Evolutionary conservation across 352 stramenopile genomes (phyloP), one percentile per base, ranked within the genome.

Genomic region (Globisporangium uncinulatum): DNA sequence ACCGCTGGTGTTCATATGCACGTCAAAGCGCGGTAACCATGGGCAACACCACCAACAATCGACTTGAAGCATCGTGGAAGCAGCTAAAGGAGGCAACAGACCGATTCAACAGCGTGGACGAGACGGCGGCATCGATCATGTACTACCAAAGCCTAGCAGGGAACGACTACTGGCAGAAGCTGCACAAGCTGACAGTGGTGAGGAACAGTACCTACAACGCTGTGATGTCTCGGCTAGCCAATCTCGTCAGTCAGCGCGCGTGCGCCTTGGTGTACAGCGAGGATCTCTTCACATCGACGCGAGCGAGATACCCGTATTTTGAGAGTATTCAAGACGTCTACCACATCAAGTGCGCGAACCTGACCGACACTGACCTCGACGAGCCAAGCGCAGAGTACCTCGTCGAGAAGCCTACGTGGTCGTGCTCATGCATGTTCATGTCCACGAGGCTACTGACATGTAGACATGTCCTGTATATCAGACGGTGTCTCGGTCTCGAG

Each of bases 41-140:
- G 15, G 58, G 59, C 1, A 70, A 61, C 56, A 67, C 69, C 37
- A 66, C 67, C 4, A 74, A 74, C 37, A 75, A 75, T 32, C 10
- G 54, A 34, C 29, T 71, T 11, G 63, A 74, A 42, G n/a, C 57
- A 10, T 65, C 54, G 10, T 75, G 57, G 57, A 67, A 67, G 46
- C 54, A 69, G 43, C 34, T 67, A 8, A 75, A 75, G 24, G 57
- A 64, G 0, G 2, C 50, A 0, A 43, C 70, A 13, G 24, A 57
- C 14, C 51, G 44, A 0, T 66, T 63, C 21, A 65, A 70, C 48
- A 48, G 43, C 3, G 31, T 73, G 20, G 58, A 69, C 51, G 45
- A 69, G 17, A 63, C 51, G 8, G 51, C 73, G 7, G 49, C 49
- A 5, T 56, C 51, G 1, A 66, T 74, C 61, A n/a, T 29, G 24